phyloP scores from a whole-genome alignment of 305 asterid species.

The Fraxinus xanthoxyloides region DNA sequence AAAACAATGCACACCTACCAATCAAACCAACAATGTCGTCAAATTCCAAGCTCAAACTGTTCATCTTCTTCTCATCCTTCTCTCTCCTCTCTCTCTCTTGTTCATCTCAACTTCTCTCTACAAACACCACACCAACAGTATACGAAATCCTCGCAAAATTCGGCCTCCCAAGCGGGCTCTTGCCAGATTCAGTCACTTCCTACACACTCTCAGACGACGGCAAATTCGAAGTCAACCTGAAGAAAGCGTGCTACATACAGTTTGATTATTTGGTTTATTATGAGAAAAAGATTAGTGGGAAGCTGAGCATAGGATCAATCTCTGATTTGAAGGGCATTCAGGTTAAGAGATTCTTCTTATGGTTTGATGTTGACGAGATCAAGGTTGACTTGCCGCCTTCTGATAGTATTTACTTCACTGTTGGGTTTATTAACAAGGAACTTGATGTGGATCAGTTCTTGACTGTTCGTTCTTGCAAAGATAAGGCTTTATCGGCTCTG shows the following conservation, averaged over 20 bases:
- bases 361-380: constrained; percentile 85
- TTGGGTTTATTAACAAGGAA: constrained; percentile 79
- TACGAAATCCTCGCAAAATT: constrained; percentile 57
- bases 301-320: constrained; percentile 64
- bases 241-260: constrained; percentile 65
- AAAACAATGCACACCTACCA: not conserved
- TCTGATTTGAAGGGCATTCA: constrained; percentile 61
- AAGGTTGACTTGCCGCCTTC: constrained; percentile 85
- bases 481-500: constrained; percentile 36
- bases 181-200: constrained; percentile 71
- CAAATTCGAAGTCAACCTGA: constrained; percentile 50
- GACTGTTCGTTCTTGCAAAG: constrained; percentile 70
- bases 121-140: constrained; percentile 44
- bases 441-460: constrained; percentile 72
- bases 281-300: constrained; percentile 67
- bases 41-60: constrained; percentile 21
- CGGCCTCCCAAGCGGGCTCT: constrained; percentile 78
- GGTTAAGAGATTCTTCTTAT: constrained; percentile 61
- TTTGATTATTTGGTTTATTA: constrained; percentile 81
- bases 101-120: constrained; percentile 24
- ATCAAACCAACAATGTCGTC: constrained; percentile 33
- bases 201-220: constrained; percentile 75
- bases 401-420: constrained; percentile 71
- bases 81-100: constrained; percentile 29
- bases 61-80: constrained; percentile 19